A percentile compares a stretch with the other conserved stretches of the same genome.
phyloP scores from a whole-genome alignment of 2,329 filamentous ascomycete species.

The Fusarium mexicanum region DNA sequence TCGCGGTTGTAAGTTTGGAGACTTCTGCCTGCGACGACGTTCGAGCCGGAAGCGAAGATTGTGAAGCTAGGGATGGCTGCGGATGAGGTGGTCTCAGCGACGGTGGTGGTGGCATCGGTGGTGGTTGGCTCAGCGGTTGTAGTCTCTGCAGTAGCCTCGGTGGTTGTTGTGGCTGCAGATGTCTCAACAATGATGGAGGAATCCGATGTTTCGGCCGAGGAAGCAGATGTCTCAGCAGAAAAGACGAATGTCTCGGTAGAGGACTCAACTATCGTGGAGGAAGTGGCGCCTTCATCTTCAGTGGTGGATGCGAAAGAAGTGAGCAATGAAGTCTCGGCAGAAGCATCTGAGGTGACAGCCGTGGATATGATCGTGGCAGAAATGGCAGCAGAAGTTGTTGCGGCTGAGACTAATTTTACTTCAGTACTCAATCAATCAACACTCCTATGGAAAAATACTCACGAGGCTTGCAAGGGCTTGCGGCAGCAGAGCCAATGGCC shows the following conservation, averaged over 20 bases:
- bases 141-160: background rate
- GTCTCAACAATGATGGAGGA: background rate
- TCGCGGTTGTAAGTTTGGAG: background rate
- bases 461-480: background rate
- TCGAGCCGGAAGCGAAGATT: background rate
- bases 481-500: background rate
- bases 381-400: background rate
- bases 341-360: background rate
- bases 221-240: background rate
- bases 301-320: background rate
- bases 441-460: background rate
- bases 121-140: background rate
- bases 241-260: background rate
- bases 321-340: background rate
- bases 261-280: background rate
- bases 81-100: background rate
- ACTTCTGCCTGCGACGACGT: background rate
- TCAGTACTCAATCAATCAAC: background rate
- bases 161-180: no score
- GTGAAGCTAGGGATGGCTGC: background rate
- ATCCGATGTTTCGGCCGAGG: no score
- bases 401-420: background rate
- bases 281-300: background rate
- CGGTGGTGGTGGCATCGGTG: background rate
- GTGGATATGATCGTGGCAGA: background rate